Percentiles rank a stretch among this genome's conserved stretches.
Conservation (phyloP, 2,329 filamentous ascomycete species). For the Diaporthe citriasiana region DNA sequence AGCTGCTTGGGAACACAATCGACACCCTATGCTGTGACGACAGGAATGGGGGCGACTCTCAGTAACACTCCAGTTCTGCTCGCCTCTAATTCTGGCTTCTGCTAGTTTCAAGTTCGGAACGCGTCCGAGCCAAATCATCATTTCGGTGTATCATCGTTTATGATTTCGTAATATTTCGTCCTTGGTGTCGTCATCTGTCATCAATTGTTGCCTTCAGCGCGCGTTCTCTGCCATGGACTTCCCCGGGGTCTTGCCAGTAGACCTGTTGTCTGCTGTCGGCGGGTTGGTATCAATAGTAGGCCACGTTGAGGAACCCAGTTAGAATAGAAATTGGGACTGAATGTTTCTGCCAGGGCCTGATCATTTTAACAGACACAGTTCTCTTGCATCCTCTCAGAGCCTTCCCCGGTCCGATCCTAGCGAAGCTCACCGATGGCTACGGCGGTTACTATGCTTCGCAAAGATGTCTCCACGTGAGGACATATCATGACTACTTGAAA, state of each 20-base stretch:
- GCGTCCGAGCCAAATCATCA: background rate
- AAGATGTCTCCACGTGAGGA: background rate
- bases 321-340: background rate
- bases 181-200: background rate
- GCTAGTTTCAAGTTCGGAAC: background rate
- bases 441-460: background rate
- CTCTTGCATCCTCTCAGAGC: background rate
- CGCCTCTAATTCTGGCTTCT: too few relatives aligned
- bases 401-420: background rate
- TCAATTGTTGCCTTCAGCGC: background rate
- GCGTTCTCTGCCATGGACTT: background rate
- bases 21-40: too few relatives aligned
- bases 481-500: background rate
- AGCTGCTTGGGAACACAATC: too few relatives aligned
- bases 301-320: background rate
- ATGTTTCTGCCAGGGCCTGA: background rate
- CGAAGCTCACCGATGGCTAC: background rate
- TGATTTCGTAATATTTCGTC: background rate
- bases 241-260: background rate
- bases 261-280: background rate
- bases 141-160: background rate
- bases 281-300: background rate
- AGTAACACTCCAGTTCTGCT: too few relatives aligned
- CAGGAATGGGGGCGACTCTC: too few relatives aligned
- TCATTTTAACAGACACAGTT: background rate